Base-by-base conservation (phyloP, 225 moss, liverwort and hornwort species). In the Straminergon stramineum region DNA sequence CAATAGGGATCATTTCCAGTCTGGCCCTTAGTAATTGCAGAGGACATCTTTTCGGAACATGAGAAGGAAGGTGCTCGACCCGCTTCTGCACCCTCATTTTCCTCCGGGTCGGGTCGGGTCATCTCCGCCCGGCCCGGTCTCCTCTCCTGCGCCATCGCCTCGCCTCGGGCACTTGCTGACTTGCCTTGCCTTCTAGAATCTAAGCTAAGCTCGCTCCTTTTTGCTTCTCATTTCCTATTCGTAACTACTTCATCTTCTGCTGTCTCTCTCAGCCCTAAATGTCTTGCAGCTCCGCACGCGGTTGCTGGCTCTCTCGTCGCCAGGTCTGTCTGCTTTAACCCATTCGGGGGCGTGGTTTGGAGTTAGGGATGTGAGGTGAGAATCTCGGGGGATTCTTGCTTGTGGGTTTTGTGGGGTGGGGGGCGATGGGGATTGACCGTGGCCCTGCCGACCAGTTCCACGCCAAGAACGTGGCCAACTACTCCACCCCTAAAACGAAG, bases 361-460 rank as follows among this genome's bases (percentile, higher is more conserved):
- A 83, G 65, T 32, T 45, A 78, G 86, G 81, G 77, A 91, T 91
- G 81, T 85, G 86, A 91, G 91, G 82, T 76, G 81, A 82, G 75
- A 53, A 58, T 52, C 27, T n/a, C 23, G 65, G 64, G 83, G 83
- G 39, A 56, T 84, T 79, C 19, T 13, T 48, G 79, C n/a, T 39
- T 31, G 43, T 30, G 53, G 75, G 6, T 10, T 39, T 70, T 15
- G 27, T 27, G 58, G 62, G 48, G 48, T 48, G 48, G 48, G 48
- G 48, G 37, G 85, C 65, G 84, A 92, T 92, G 92, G 92, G 90
- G 87, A 87, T 93, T 39, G 84, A 89, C 41, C 93, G 91, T 28
- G 64, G 93, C 45, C 87, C 88, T 63, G 90, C 89, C 23, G 91
- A 91, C 79, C 93, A 93, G 90, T 93, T 89, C 69, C 90, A 92